phyloP scores from a whole-genome alignment of 805 yeast genomes.

The Peterozyma toletana region DNA sequence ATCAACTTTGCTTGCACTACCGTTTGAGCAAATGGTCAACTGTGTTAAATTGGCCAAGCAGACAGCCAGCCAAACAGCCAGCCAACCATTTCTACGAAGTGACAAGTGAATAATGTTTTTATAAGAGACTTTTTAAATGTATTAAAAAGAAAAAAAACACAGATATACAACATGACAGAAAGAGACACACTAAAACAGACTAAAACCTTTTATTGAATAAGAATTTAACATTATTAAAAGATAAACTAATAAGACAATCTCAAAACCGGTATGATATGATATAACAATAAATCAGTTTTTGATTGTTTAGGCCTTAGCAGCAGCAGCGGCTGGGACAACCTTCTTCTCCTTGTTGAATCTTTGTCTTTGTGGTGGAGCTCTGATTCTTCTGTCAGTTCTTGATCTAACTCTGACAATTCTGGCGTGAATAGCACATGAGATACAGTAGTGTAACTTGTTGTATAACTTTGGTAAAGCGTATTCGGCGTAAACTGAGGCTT shows the following conservation, averaged over 20 bases:
- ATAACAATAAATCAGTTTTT: neutral
- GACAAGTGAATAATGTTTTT: no score
- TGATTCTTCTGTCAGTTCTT: conserved; percentile 95
- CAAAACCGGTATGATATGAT: no score
- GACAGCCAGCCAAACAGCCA: no score
- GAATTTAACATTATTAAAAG: no score
- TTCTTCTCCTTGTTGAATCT: conserved; percentile 96
- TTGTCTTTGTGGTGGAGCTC: conserved; percentile 99
- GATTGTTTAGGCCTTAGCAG: conserved; percentile 67
- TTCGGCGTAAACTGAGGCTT: conserved; percentile 98
- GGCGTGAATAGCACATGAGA: conserved; percentile 99
- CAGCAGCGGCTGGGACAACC: conserved; percentile 96
- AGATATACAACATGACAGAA: conserved; percentile 73
- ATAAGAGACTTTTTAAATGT: conserved; percentile 74
- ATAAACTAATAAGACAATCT: no score
- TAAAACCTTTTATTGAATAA: no score
- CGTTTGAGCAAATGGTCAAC: no score
- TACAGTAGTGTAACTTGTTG: conserved; percentile 99
- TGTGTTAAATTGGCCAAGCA: no score
- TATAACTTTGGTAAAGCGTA: conserved; percentile 99
- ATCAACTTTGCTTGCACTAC: no score
- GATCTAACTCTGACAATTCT: conserved; percentile 99
- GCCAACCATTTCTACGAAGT: no score
- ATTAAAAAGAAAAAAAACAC: conserved; percentile 73
- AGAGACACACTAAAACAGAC: conserved; percentile 37